phyloP scores from a whole-genome alignment of 352 stramenopile genomes.

The Aphanomyces stellatus region DNA sequence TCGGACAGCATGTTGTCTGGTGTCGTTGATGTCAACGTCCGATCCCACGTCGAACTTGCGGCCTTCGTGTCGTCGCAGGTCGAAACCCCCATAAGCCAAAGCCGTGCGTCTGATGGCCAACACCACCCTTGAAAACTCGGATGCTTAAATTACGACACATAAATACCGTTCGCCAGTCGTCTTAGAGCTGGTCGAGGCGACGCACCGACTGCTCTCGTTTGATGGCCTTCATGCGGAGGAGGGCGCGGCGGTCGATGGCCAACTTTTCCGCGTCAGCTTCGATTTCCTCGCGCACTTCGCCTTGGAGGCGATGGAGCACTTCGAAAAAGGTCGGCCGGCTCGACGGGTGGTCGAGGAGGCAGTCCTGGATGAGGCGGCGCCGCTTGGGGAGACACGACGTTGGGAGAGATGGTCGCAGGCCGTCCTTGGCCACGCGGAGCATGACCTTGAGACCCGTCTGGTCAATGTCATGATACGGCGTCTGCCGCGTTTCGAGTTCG shows the following conservation, averaged over 20 bases:
- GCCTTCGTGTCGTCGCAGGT: too few relatives aligned
- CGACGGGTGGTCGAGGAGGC: slow-evolving; percentile 42
- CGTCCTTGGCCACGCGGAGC: slow-evolving; percentile 65
- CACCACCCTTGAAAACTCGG: too few relatives aligned
- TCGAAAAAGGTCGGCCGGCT: slow-evolving; percentile 65
- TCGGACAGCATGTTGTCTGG: too few relatives aligned
- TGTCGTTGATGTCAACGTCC: too few relatives aligned
- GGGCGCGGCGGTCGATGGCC: slow-evolving; percentile 24
- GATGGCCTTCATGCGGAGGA: slow-evolving; percentile 19
- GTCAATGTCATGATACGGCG: slow-evolving; percentile 69
- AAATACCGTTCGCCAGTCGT: background rate
- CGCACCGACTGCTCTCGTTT: slow-evolving; percentile 8
- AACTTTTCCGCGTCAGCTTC: slow-evolving; percentile 38
- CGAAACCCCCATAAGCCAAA: too few relatives aligned
- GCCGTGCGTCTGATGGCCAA: too few relatives aligned
- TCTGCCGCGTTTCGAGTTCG: slow-evolving; percentile 73
- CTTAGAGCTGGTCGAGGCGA: background rate
- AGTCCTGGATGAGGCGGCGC: slow-evolving; percentile 64
- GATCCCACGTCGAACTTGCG: too few relatives aligned
- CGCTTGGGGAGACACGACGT: slow-evolving; percentile 43
- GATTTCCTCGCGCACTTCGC: slow-evolving; percentile 66
- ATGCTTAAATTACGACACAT: too few relatives aligned
- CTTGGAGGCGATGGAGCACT: slow-evolving; percentile 65
- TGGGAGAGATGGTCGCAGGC: slow-evolving; percentile 63
- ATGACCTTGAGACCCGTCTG: slow-evolving; percentile 72